Evolutionary conservation across 1,284 basidiomycete species (phyloP).

Genomic region (Exobasidium rhododendri): DNA sequence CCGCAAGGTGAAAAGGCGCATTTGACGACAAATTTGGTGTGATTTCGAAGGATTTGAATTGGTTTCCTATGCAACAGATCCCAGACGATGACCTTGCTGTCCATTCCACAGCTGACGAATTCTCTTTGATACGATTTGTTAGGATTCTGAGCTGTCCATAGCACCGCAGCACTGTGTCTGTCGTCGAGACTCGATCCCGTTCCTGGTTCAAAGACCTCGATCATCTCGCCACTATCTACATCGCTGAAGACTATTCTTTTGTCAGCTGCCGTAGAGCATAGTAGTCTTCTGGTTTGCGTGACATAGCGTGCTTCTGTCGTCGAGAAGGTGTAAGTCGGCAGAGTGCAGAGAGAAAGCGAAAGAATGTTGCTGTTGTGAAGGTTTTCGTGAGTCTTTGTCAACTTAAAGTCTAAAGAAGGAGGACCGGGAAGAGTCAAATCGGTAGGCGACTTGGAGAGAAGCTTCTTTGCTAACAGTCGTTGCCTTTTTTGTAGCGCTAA

Average conservation of each 20-base stretch:
- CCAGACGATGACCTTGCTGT: slow-evolving; percentile 44
- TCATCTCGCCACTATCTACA: slow-evolving; percentile 29
- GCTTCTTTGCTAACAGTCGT: slow-evolving; percentile 16
- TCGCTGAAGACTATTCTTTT: slow-evolving; percentile 39
- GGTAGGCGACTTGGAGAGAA: slow-evolving; percentile 12
- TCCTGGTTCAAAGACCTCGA: slow-evolving; percentile 32
- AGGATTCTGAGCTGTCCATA: slow-evolving; percentile 38
- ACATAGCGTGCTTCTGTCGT: slow-evolving; percentile 1
- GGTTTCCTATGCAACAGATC: slow-evolving; percentile 28
- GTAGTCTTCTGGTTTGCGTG: background rate
- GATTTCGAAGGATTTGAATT: slow-evolving; percentile 36
- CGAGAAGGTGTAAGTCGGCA: slow-evolving; percentile 27
- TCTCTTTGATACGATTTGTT: slow-evolving; percentile 21
- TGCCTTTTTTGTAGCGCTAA: slow-evolving; percentile 21
- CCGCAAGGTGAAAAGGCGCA: slow-evolving; percentile 32
- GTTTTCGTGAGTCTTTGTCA: slow-evolving; percentile 25
- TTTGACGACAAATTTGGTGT: slow-evolving; percentile 43
- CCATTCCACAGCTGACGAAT: slow-evolving; percentile 43
- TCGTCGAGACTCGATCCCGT: background rate
- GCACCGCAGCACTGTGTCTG: slow-evolving; percentile 42
- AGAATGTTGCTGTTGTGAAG: slow-evolving; percentile 47
- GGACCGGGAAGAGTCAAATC: slow-evolving; percentile 24
- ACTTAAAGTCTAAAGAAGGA: slow-evolving; percentile 16
- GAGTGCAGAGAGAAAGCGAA: slow-evolving; percentile 23
- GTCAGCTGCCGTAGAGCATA: slow-evolving; percentile 34